Percentiles rank a stretch among this genome's conserved stretches.
Conservation (phyloP, 2,329 filamentous ascomycete genomes). For the Dothistroma pini region DNA sequence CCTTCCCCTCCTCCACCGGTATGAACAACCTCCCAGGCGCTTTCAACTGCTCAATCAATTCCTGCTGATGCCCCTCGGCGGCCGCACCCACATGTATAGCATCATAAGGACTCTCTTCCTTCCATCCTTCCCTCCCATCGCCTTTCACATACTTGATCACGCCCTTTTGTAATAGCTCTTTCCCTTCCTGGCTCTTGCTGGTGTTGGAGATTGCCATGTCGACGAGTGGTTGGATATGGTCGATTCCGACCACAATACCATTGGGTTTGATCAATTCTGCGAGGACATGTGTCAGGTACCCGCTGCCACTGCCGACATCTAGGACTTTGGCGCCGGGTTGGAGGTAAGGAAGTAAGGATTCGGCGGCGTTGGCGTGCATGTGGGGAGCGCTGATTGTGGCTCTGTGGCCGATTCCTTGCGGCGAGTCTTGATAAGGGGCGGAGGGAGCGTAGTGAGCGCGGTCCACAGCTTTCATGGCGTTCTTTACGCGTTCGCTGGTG, state of each 20-base stretch:
- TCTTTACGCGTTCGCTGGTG: conserved; percentile 64
- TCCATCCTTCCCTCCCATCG: conserved; percentile 55
- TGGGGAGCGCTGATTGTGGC: conserved; percentile 71
- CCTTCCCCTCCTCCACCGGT: conserved; percentile 58
- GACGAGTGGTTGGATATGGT: conserved; percentile 48
- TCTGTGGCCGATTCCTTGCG: conserved; percentile 62
- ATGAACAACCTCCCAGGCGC: conserved; percentile 78
- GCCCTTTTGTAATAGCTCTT: conserved; percentile 59
- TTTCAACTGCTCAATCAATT: conserved; percentile 72
- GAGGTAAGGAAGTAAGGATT: conserved; percentile 59
- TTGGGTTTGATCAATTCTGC: conserved; percentile 65
- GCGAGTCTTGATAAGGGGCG: conserved; percentile 68
- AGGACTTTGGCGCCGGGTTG: conserved; percentile 49
- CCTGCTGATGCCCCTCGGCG: conserved; percentile 67
- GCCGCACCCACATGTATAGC: conserved; percentile 94
- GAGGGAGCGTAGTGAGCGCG: conserved; percentile 75
- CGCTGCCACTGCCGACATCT: conserved; percentile 50
- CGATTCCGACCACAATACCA: conserved; percentile 47
- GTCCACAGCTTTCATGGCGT: conserved; percentile 83
- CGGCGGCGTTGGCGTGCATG: conserved; percentile 66
- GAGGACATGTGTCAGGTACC: conserved; percentile 82
- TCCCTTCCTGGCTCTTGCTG: conserved; percentile 42
- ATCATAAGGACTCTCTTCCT: conserved; percentile 64
- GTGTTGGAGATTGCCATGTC: conserved; percentile 42
- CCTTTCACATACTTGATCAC: conserved; percentile 68